Conservation (phyloP, 768 basidiomycete species). For the Boletus pseudo-olivaceus region DNA sequence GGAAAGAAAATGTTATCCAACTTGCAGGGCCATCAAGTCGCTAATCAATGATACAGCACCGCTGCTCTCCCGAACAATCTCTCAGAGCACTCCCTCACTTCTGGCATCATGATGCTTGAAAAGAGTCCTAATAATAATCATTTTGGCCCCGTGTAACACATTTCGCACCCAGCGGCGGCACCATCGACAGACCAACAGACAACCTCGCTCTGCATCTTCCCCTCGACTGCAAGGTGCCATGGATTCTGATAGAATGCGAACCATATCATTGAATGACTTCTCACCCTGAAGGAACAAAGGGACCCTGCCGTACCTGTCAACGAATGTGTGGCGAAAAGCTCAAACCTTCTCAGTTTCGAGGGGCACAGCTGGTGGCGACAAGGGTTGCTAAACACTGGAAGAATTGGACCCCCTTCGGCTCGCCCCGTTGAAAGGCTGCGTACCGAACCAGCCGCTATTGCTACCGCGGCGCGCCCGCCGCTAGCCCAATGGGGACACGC, state of each 20-base stretch:
- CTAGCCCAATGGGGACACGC: background rate
- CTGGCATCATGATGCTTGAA: no score
- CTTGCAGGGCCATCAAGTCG: slow-evolving; percentile 7
- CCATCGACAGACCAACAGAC: background rate
- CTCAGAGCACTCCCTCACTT: no score
- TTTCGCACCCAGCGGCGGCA: slow-evolving; percentile 20
- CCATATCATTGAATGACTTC: background rate
- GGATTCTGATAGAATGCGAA: background rate
- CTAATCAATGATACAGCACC: no score
- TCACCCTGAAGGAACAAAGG: background rate
- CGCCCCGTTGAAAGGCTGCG: slow-evolving; percentile 7
- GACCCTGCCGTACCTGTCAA: background rate
- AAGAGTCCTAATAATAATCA: background rate
- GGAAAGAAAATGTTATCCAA: background rate
- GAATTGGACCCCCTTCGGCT: slow-evolving; percentile 7
- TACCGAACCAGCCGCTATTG: slow-evolving; percentile 4
- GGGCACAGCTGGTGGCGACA: background rate
- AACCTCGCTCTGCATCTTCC: no score
- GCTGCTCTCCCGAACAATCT: no score
- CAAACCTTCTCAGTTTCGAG: slow-evolving; percentile 9
- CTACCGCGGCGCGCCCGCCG: slow-evolving; percentile 3
- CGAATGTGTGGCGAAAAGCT: background rate
- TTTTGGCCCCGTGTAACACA: background rate
- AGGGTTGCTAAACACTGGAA: slow-evolving; percentile 7
- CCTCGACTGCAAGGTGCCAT: background rate